These are phyloP conservation scores for Solanum chaucha DNA, from an alignment of 257 asterid genomes.

Conservation along the genomic window DNA sequence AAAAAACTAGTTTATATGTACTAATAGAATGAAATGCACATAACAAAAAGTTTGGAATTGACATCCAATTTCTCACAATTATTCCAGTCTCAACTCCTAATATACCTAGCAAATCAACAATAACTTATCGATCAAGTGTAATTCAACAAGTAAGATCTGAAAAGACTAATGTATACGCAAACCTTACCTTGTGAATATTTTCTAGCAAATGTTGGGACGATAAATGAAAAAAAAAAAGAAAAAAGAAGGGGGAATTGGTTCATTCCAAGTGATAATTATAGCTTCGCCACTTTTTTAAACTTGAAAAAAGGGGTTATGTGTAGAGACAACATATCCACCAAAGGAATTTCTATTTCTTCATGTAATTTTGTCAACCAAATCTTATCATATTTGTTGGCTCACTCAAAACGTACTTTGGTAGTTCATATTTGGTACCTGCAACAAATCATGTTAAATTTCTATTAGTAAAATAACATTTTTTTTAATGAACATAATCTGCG, in stretches of 20 bases:
- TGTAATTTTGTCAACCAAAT: slow-evolving; percentile 13
- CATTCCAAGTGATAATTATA: not conserved
- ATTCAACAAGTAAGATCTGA: not conserved
- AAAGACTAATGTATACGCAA: not conserved
- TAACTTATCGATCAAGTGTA: not conserved
- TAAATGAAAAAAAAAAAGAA: too few relatives aligned
- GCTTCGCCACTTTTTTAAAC: not conserved
- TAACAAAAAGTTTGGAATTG: not conserved
- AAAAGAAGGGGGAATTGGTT: too few relatives aligned
- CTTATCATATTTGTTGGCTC: slow-evolving; percentile 72
- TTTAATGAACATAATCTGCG: too few relatives aligned
- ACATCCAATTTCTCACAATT: not conserved
- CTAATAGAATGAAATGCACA: not conserved
- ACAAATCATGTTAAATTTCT: not conserved
- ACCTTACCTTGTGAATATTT: not conserved
- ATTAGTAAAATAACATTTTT: not conserved
- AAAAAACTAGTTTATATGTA: too few relatives aligned
- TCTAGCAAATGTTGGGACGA: not conserved
- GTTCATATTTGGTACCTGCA: slow-evolving; percentile 78
- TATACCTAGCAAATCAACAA: not conserved
- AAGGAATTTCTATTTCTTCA: not conserved
- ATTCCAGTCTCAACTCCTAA: not conserved
- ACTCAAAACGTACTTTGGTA: slow-evolving; percentile 71
- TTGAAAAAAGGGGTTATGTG: not conserved
- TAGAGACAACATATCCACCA: not conserved